Conservation (phyloP, 306 rosid species). For the Luffa acutangula region DNA sequence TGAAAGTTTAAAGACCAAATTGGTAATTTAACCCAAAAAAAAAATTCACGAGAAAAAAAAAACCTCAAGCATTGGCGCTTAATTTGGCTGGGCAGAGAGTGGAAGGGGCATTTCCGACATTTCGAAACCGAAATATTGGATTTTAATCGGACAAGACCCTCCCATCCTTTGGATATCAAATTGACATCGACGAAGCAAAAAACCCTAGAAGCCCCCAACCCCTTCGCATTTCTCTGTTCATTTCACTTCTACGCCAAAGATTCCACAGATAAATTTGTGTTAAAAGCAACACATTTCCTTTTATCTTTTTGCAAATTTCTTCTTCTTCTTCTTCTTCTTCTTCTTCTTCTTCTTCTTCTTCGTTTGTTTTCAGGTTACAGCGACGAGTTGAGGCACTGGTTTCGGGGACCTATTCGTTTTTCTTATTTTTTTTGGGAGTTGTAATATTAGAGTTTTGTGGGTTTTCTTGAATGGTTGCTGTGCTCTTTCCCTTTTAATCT, state of each 20-base stretch:
- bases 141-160: background rate
- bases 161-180: background rate
- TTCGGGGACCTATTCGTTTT: background rate
- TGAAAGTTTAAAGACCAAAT: too few relatives aligned
- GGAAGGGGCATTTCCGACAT: background rate
- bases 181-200: background rate
- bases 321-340: background rate
- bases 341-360: conserved; percentile 3
- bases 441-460: conserved; percentile 13
- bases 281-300: background rate
- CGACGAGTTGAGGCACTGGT: background rate
- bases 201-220: conserved; percentile 1
- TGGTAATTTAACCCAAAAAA: too few relatives aligned
- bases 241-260: background rate
- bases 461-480: conserved; percentile 12
- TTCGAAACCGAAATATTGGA: background rate
- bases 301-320: background rate
- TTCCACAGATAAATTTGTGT: background rate
- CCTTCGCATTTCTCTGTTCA: background rate
- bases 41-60: background rate
- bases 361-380: conserved; percentile 8
- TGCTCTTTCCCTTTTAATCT: conserved; percentile 4
- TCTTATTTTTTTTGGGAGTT: background rate
- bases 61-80: background rate
- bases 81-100: background rate